Percentiles rank a stretch among this genome's conserved stretches.
phyloP scores from a whole-genome alignment of 306 rosid genomes.

The Prinsepia uniflora region DNA sequence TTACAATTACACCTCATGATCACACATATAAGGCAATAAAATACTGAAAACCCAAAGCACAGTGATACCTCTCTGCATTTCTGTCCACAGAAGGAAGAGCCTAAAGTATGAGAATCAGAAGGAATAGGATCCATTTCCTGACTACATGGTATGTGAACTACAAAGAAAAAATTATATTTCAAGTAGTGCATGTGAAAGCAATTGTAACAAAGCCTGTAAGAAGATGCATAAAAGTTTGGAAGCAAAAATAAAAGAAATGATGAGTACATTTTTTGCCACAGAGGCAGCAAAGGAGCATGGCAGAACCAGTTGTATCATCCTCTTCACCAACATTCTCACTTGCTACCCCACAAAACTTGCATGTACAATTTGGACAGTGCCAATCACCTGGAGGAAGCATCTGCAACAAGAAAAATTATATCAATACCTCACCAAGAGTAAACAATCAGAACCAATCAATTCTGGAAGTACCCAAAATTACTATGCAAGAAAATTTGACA shows the following conservation, averaged over 20 bases:
- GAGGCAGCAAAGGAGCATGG: constrained; percentile 50
- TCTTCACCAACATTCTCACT: constrained; percentile 34
- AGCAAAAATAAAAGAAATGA: constrained; percentile 20
- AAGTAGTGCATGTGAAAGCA: constrained; percentile 12
- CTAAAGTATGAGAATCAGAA: constrained; percentile 26
- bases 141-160: constrained; percentile 69
- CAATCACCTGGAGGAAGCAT: constrained; percentile 93
- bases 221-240: constrained; percentile 20
- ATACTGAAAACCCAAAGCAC: neutral
- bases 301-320: constrained; percentile 35
- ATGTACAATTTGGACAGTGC: constrained; percentile 91
- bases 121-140: constrained; percentile 44
- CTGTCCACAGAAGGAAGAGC: constrained; percentile 62
- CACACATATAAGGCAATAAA: constrained; percentile 10
- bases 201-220: constrained; percentile 15
- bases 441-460: constrained; percentile 13
- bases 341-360: constrained; percentile 77
- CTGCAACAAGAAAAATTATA: constrained; percentile 42
- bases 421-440: constrained; percentile 5
- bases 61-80: constrained; percentile 80
- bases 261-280: constrained; percentile 90
- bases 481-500: neutral
- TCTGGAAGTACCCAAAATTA: neutral
- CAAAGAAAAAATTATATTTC: constrained; percentile 26
- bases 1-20: neutral